Percentiles rank a stretch among this genome's conserved stretches.
These are phyloP conservation scores for Inga leiocalycina DNA, from an alignment of 306 rosid genomes.

Conservation along the genomic window DNA sequence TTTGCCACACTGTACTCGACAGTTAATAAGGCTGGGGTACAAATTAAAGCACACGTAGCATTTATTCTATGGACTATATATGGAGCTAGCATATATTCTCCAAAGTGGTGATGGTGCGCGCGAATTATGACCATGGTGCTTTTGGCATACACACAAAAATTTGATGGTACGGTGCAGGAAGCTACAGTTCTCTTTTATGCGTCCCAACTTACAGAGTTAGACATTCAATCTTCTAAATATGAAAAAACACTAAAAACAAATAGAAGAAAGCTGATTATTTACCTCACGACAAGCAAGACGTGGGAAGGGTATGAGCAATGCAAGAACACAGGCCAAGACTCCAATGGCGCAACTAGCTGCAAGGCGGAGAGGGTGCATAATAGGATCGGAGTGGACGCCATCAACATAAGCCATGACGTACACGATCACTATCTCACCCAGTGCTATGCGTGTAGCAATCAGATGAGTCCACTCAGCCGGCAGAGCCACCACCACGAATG, in stretches of 20 bases:
- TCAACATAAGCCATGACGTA: conserved; percentile 53
- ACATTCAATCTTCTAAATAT: background rate
- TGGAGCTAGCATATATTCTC: background rate
- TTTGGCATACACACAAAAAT: background rate
- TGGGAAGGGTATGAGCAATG: conserved; percentile 68
- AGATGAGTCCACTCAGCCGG: conserved; percentile 54
- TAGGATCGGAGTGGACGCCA: conserved; percentile 37
- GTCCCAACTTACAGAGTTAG: background rate
- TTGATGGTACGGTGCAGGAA: background rate
- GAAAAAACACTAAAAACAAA: background rate
- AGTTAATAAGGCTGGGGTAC: background rate
- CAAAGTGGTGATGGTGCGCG: background rate
- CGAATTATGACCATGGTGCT: background rate
- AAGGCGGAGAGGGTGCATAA: conserved; percentile 68
- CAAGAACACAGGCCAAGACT: conserved; percentile 61
- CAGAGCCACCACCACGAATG: conserved; percentile 64
- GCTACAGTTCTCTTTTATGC: background rate
- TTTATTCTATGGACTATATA: background rate
- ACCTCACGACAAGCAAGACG: conserved; percentile 64
- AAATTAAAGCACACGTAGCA: background rate
- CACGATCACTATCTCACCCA: conserved; percentile 61
- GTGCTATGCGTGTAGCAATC: conserved; percentile 57
- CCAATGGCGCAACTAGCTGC: conserved; percentile 67
- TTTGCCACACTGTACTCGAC: background rate
- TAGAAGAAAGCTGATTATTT: background rate